A percentile compares a stretch with the other conserved stretches of the same genome.
Conservation (phyloP, 805 yeast species). For the Peterozyma toletana region DNA sequence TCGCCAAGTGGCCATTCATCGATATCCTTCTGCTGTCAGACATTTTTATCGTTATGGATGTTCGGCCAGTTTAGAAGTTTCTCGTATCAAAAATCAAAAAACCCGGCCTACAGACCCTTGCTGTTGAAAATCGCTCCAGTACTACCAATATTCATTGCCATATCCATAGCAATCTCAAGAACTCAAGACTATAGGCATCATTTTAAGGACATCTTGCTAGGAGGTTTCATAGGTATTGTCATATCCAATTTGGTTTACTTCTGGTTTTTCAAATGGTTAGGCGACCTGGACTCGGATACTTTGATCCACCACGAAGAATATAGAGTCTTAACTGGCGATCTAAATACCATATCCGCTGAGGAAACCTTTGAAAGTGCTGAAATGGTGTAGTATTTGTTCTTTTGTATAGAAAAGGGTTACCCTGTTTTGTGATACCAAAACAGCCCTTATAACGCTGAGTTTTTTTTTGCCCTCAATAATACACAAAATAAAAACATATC, state of each 20-base stretch:
- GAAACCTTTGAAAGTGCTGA: too few relatives aligned
- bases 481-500: not conserved
- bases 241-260: conserved; percentile 31
- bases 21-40: conserved; percentile 59
- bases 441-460: not conserved
- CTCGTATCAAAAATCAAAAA: not conserved
- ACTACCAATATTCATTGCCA: conserved; percentile 56
- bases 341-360: too few relatives aligned
- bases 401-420: too few relatives aligned
- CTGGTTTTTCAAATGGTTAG: conserved; percentile 13
- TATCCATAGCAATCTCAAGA: conserved; percentile 68
- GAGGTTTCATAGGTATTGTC: conserved; percentile 54
- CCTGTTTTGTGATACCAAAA: not conserved
- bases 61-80: conserved; percentile 46
- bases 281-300: not conserved
- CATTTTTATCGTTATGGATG: conserved; percentile 55
- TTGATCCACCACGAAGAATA: conserved; percentile 2
- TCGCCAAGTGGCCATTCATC: conserved; percentile 80
- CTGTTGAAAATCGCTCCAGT: conserved; percentile 14
- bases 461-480: not conserved
- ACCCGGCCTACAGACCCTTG: conserved; percentile 3
- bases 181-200: conserved; percentile 92
- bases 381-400: too few relatives aligned
- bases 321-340: not conserved
- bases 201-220: conserved; percentile 70